Percentiles rank a stretch among this genome's conserved stretches.
Conservation (phyloP, 306 rosid genomes). For the Castanea sativa region DNA sequence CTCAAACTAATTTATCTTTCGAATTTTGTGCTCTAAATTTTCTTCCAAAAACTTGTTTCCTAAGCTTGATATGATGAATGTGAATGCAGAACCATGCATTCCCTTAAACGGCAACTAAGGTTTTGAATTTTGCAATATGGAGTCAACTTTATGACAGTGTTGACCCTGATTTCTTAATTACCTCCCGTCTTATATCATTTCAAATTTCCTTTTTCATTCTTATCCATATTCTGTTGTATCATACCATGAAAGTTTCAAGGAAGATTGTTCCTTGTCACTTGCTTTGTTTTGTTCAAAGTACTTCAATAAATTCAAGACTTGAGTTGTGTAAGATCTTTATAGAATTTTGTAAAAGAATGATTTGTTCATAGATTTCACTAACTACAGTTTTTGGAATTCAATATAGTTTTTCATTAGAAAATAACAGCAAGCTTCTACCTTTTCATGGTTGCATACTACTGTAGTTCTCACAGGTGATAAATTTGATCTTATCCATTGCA, state of each 20-base stretch:
- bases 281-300: background rate
- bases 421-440: background rate
- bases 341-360: background rate
- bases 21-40: slow-evolving; percentile 1
- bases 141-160: slow-evolving; percentile 79
- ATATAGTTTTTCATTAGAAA: background rate
- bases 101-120: slow-evolving; percentile 77
- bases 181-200: slow-evolving; percentile 1
- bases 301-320: background rate
- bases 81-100: slow-evolving; percentile 58
- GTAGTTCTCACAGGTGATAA: background rate
- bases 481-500: background rate
- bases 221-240: background rate
- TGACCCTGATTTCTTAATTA: slow-evolving; percentile 51
- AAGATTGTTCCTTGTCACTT: background rate
- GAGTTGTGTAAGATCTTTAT: background rate
- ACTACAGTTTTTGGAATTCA: too few relatives aligned
- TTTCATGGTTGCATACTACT: background rate
- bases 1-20: slow-evolving; percentile 5
- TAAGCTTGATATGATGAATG: slow-evolving; percentile 23
- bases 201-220: background rate
- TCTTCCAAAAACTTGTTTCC: slow-evolving; percentile 3
- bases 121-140: slow-evolving; percentile 76
- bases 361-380: background rate
- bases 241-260: background rate